A percentile compares a stretch with the other conserved stretches of the same genome.
These are phyloP conservation scores for Triticum turgidum DNA, from an alignment of 176 grass and related monocot genomes.

Conservation along the genomic window DNA sequence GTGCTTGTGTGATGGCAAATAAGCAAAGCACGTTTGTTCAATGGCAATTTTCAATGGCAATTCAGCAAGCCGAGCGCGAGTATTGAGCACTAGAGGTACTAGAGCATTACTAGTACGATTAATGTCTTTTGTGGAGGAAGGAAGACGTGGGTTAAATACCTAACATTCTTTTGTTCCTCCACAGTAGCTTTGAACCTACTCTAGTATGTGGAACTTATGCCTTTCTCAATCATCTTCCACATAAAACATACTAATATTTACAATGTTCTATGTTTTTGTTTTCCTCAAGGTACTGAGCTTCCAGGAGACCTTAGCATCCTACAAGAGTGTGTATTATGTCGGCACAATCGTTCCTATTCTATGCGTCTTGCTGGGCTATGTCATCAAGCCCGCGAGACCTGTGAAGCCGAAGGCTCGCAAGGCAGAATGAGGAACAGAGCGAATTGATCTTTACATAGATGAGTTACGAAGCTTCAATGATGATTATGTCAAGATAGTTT, in stretches of 20 bases:
- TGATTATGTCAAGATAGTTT: conserved; percentile 25
- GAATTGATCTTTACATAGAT: not conserved
- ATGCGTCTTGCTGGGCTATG: conserved; percentile 59
- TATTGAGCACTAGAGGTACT: not conserved
- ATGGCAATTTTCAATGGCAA: not conserved
- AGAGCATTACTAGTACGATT: not conserved
- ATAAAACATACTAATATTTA: not conserved
- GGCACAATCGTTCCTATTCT: conserved; percentile 81
- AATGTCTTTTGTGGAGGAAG: not conserved
- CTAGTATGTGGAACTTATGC: not conserved
- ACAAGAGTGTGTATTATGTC: conserved; percentile 80
- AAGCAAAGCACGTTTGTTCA: no score
- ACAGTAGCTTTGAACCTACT: not conserved
- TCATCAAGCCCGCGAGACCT: conserved; percentile 80
- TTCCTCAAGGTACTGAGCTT: conserved; percentile 80
- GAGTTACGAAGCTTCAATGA: conserved; percentile 22
- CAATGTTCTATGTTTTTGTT: not conserved
- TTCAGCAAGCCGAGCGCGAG: not conserved
- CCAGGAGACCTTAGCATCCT: conserved; percentile 85
- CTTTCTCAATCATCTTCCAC: not conserved
- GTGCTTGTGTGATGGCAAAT: not conserved
- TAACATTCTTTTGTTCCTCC: not conserved
- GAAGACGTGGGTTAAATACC: not conserved
- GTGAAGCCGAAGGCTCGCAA: conserved; percentile 69
- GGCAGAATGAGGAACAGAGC: conserved; percentile 49